phyloP scores from a whole-genome alignment of 345 rosid genomes.

The Mallotus nudiflorus region DNA sequence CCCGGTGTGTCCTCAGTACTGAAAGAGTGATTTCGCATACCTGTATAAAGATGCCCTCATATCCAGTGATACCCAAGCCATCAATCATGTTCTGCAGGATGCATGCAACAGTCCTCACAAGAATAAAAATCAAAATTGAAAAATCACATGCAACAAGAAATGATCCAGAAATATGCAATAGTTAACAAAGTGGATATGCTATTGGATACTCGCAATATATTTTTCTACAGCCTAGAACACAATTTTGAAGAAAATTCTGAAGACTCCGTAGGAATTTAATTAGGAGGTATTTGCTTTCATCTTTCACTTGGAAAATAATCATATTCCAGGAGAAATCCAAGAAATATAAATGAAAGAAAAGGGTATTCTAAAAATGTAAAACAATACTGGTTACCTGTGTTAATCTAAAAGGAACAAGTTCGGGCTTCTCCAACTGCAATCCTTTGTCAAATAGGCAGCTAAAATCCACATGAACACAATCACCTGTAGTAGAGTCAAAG shows the following conservation, averaged over 20 bases:
- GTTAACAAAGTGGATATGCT: neutral
- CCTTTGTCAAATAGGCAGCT: conserved; percentile 98
- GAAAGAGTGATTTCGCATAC: conserved; percentile 89
- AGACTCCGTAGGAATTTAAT: neutral
- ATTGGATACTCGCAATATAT: neutral
- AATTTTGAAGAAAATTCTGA: neutral
- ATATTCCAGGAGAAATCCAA: conserved; percentile 1
- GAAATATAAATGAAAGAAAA: neutral
- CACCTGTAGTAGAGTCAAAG: conserved; percentile 97
- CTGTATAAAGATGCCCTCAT: conserved; percentile 82
- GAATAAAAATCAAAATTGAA: conserved; percentile 8
- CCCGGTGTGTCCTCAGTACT: conserved; percentile 83
- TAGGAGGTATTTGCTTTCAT: neutral
- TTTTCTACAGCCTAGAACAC: neutral
- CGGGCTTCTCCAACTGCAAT: conserved; percentile 95
- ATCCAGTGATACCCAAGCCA: conserved; percentile 97
- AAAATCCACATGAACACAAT: conserved; percentile 97
- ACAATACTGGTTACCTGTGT: conserved; percentile 61
- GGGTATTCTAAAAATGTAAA: neutral
- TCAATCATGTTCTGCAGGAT: conserved; percentile 87
- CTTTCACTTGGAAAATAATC: neutral
- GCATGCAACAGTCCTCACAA: conserved; percentile 15
- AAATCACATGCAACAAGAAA: neutral
- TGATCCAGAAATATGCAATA: neutral
- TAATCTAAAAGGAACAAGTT: conserved; percentile 94